Conservation (phyloP, 2,329 filamentous ascomycete species). For the Monascus ruber region DNA sequence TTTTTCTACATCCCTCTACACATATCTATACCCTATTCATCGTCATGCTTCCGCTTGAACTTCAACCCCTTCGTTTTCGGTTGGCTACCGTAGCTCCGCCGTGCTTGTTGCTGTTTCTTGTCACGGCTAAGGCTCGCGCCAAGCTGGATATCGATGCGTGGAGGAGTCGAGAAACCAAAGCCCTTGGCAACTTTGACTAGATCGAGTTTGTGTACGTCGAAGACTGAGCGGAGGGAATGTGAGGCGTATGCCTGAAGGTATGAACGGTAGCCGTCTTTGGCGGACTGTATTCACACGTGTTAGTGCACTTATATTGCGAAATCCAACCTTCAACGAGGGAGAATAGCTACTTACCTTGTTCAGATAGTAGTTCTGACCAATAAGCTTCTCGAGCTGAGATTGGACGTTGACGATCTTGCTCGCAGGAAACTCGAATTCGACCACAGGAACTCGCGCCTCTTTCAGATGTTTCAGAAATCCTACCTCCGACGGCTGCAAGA, state of each 20-base stretch:
- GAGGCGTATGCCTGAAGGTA: slow-evolving; percentile 94
- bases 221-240: slow-evolving; percentile 71
- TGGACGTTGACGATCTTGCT: slow-evolving; percentile 88
- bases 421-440: slow-evolving; percentile 88
- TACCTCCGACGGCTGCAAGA: slow-evolving; percentile 82
- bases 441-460: slow-evolving; percentile 80
- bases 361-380: slow-evolving; percentile 91
- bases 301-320: no score
- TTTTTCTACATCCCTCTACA: no score
- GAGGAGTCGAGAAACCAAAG: slow-evolving; percentile 68
- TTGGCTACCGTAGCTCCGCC: slow-evolving; percentile 68
- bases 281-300: slow-evolving; percentile 34
- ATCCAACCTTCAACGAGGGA: no score
- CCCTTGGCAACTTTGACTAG: slow-evolving; percentile 73
- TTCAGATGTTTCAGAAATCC: slow-evolving; percentile 88
- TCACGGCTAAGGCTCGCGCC: slow-evolving; percentile 65
- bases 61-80: slow-evolving; percentile 49
- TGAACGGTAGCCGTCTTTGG: slow-evolving; percentile 66
- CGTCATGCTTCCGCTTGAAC: slow-evolving; percentile 39
- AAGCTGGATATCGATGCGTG: slow-evolving; percentile 66
- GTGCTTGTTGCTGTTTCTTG: slow-evolving; percentile 53
- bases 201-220: slow-evolving; percentile 72
- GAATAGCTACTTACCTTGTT: slow-evolving; percentile 53
- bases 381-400: slow-evolving; percentile 85
- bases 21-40: slow-evolving; percentile 6